A percentile compares a stretch with the other conserved stretches of the same genome.
These are phyloP conservation scores for Ceratobasidium theobromae DNA, from an alignment of 1,284 basidiomycete species.

Conservation along the genomic window DNA sequence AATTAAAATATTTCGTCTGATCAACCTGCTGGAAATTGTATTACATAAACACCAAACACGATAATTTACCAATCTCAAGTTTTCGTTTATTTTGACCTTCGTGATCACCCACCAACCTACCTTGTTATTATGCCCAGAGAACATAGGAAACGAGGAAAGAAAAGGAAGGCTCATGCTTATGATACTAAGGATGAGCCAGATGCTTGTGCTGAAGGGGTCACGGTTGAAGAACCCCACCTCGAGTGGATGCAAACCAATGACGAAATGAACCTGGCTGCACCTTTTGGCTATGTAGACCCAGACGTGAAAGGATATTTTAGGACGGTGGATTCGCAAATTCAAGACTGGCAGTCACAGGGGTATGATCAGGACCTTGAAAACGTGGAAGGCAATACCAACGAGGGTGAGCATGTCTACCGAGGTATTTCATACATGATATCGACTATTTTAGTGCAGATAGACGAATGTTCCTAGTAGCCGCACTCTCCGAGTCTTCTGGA, in stretches of 20 bases:
- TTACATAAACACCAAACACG: no score
- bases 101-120: background rate
- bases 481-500: slow-evolving; percentile 76
- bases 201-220: slow-evolving; percentile 33
- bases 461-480: slow-evolving; percentile 79
- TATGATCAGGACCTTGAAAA: slow-evolving; percentile 46
- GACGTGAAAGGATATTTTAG: slow-evolving; percentile 91
- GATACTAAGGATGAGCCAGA: slow-evolving; percentile 40
- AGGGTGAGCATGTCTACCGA: slow-evolving; percentile 67
- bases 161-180: slow-evolving; percentile 58
- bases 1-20: slow-evolving; percentile 13
- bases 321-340: slow-evolving; percentile 81
- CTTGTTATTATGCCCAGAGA: slow-evolving; percentile 68
- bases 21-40: no score
- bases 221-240: slow-evolving; percentile 44
- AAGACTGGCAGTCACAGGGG: slow-evolving; percentile 66
- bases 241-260: slow-evolving; percentile 30
- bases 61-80: no score
- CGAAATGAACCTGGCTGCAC: slow-evolving; percentile 60
- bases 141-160: slow-evolving; percentile 74
- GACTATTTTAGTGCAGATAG: slow-evolving; percentile 56
- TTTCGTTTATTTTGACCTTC: background rate
- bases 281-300: slow-evolving; percentile 83
- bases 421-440: slow-evolving; percentile 1
- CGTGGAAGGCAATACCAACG: slow-evolving; percentile 65